A percentile compares a stretch with the other conserved stretches of the same genome.
These are phyloP conservation scores for Codiaeum variegatum DNA, from an alignment of 441 rosid species.

Conservation along the genomic window DNA sequence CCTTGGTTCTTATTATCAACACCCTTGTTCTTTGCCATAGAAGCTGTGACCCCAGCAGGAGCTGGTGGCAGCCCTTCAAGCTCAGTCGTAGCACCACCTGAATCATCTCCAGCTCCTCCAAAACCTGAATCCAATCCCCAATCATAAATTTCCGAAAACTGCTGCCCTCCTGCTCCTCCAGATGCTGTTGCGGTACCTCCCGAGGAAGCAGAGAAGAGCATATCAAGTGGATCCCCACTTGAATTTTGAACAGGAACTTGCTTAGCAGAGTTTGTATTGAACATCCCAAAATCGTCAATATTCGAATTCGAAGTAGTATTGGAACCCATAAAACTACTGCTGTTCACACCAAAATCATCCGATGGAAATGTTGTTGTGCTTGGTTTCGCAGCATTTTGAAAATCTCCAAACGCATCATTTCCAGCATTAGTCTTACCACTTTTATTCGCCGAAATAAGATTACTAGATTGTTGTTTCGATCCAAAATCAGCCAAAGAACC, in stretches of 20 bases:
- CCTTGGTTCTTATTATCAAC: constrained; percentile 84
- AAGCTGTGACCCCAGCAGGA: constrained; percentile 73
- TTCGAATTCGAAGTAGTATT: constrained; percentile 30
- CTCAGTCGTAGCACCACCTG: constrained; percentile 70
- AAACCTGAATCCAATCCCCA: constrained; percentile 78
- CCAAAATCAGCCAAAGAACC: constrained; percentile 70
- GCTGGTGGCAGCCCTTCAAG: constrained; percentile 96
- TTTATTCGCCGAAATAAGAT: constrained; percentile 49
- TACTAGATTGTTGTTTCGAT: constrained; percentile 43
- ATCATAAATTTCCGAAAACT: constrained; percentile 51
- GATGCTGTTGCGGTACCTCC: constrained; percentile 38
- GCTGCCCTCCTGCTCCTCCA: constrained; percentile 43
- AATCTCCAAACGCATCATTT: constrained; percentile 51
- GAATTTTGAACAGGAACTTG: constrained; percentile 37
- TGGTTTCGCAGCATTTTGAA: constrained; percentile 55
- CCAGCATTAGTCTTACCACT: constrained; percentile 31
- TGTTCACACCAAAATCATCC: constrained; percentile 36
- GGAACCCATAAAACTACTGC: constrained; percentile 37
- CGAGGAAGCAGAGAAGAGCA: constrained; percentile 50
- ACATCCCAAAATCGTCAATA: constrained; percentile 52
- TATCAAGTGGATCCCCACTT: constrained; percentile 53
- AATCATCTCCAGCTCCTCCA: constrained; percentile 55
- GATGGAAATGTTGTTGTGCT: constrained; percentile 41
- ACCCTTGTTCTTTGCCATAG: constrained; percentile 78
- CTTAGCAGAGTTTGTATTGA: constrained; percentile 33